These are phyloP conservation scores for Dysphania ambrosioides DNA, from an alignment of 148 eudicot genomes.

Conservation along the genomic window DNA sequence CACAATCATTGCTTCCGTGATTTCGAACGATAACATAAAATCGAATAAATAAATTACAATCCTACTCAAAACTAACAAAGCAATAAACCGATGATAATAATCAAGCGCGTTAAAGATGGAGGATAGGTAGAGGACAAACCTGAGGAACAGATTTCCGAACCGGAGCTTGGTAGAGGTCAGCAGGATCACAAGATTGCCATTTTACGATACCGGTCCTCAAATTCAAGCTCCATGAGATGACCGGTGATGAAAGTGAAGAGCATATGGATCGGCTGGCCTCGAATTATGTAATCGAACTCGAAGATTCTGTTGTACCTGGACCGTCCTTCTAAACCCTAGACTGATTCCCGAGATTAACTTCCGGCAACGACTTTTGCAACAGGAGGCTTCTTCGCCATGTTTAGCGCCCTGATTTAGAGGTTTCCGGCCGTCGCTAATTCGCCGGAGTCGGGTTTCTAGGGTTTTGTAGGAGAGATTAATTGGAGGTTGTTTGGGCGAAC, in stretches of 20 bases:
- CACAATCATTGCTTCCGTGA: background rate
- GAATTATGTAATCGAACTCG: constrained; percentile 64
- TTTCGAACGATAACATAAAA: too few relatives aligned
- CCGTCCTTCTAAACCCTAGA: constrained; percentile 61
- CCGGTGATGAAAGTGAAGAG: constrained; percentile 87
- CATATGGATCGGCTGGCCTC: constrained; percentile 68
- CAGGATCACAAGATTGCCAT: constrained; percentile 94
- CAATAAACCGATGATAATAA: too few relatives aligned
- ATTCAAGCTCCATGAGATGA: constrained; percentile 88
- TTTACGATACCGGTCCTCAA: constrained; percentile 72
- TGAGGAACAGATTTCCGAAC: constrained; percentile 64
- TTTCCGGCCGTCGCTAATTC: constrained; percentile 36
- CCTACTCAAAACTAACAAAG: too few relatives aligned
- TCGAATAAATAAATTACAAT: too few relatives aligned
- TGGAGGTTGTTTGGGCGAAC: constrained; percentile 3
- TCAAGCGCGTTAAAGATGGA: too few relatives aligned
- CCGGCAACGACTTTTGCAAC: constrained; percentile 85
- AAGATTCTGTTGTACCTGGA: constrained; percentile 82
- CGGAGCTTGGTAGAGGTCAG: constrained; percentile 71
- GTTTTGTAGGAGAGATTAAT: constrained; percentile 16
- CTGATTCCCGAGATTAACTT: constrained; percentile 54
- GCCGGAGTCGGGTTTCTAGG: constrained; percentile 27
- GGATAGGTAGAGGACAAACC: constrained; percentile 25
- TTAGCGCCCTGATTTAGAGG: constrained; percentile 63
- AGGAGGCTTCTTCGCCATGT: constrained; percentile 97